phyloP scores from a whole-genome alignment of 352 stramenopile genomes.

The Pythium aquatile region DNA sequence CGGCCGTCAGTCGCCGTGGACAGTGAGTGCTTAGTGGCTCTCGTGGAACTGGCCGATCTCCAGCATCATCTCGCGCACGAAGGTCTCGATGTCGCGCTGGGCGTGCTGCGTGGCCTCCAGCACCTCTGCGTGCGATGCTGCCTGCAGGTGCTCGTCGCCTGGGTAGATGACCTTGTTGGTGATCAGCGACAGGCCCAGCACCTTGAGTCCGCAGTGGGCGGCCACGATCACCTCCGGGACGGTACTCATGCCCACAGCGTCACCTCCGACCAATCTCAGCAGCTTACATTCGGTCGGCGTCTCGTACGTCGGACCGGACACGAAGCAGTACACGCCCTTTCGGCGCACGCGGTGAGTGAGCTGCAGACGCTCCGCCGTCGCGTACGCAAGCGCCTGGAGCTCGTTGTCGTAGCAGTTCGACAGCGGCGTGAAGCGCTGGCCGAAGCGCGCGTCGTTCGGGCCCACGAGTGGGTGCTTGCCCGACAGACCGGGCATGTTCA shows the following conservation, averaged over 20 bases:
- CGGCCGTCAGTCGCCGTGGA: not conserved
- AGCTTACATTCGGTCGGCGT: conserved; percentile 93
- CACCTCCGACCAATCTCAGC: conserved; percentile 89
- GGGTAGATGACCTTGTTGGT: conserved; percentile 93
- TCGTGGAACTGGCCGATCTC: conserved; percentile 44
- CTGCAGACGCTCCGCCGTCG: conserved; percentile 76
- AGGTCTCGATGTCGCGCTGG: conserved; percentile 56
- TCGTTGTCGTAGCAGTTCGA: conserved; percentile 93
- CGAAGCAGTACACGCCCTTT: conserved; percentile 95
- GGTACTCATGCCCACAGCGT: conserved; percentile 96
- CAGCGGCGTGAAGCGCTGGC: conserved; percentile 94
- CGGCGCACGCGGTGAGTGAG: conserved; percentile 81
- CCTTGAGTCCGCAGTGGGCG: conserved; percentile 92
- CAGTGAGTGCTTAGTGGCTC: not conserved
- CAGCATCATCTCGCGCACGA: conserved; percentile 45
- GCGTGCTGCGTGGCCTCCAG: conserved; percentile 84
- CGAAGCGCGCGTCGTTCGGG: conserved; percentile 95
- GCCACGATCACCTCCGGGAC: conserved; percentile 96
- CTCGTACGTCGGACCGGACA: conserved; percentile 97
- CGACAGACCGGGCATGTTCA: conserved; percentile 92
- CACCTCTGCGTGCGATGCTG: conserved; percentile 92
- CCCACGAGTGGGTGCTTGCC: conserved; percentile 94
- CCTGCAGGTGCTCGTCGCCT: conserved; percentile 66
- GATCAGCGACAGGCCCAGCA: conserved; percentile 96
- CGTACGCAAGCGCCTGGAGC: conserved; percentile 79